Percentiles rank a stretch among this genome's conserved stretches.
phyloP scores from a whole-genome alignment of 208 protist species.

The Trichomonas vaginalis region DNA sequence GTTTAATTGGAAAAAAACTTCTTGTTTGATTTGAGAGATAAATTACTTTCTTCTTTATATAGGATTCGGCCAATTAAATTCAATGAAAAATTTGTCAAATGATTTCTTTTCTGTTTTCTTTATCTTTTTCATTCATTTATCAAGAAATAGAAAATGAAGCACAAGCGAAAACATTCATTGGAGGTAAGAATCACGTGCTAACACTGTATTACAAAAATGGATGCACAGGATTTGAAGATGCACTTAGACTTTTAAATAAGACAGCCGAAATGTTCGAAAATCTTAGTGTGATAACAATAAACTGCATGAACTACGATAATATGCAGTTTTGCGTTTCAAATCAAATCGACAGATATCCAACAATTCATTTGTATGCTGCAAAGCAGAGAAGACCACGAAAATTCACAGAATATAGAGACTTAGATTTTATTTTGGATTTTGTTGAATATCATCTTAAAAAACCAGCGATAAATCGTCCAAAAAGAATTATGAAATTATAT shows the following conservation, averaged over 20 bases:
- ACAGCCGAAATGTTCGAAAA: not conserved
- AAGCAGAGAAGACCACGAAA: not conserved
- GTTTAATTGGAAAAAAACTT: too few species aligned
- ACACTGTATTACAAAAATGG: not conserved
- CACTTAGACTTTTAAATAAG: not conserved
- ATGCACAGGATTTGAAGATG: not conserved
- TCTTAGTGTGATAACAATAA: not conserved
- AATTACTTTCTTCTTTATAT: too few species aligned
- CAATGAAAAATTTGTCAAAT: not conserved
- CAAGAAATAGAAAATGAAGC: not conserved
- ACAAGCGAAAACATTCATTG: not conserved
- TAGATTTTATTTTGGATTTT: not conserved
- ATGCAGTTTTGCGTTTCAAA: not conserved
- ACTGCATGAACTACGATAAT: not conserved
- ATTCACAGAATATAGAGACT: not conserved
- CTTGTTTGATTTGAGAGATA: too few species aligned
- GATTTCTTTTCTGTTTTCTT: not conserved
- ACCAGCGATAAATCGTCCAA: not conserved
- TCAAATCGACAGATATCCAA: not conserved
- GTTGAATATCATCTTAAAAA: not conserved
- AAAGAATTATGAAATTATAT: not conserved
- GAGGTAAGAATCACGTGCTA: not conserved
- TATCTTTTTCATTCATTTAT: not conserved
- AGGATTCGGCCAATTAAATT: too few species aligned
- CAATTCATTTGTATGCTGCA: not conserved